Percentiles rank a stretch among this genome's conserved stretches.
phyloP scores from a whole-genome alignment of 441 rosid species.

The Populus hybrid region DNA sequence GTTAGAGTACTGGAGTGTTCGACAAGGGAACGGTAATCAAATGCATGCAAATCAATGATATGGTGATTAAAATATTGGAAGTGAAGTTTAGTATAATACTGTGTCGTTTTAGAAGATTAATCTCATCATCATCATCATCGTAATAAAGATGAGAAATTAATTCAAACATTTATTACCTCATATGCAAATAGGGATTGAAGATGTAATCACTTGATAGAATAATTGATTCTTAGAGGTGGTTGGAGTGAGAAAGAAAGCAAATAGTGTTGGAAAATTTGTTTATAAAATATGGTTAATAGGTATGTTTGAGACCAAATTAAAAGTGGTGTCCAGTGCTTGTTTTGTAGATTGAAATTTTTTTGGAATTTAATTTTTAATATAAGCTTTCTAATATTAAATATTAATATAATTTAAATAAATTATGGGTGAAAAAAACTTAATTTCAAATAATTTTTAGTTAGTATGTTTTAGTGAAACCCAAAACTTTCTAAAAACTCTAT shows the following conservation, averaged over 20 bases:
- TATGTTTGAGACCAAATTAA: too few relatives aligned
- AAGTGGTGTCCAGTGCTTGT: background rate
- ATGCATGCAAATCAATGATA: conserved; percentile 19
- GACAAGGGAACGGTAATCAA: conserved; percentile 1
- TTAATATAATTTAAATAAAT: too few relatives aligned
- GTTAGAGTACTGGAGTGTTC: background rate
- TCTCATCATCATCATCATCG: background rate
- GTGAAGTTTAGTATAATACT: background rate
- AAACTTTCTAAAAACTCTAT: too few relatives aligned
- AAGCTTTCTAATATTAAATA: too few relatives aligned
- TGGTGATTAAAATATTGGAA: background rate
- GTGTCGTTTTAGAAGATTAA: background rate
- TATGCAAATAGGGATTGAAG: background rate
- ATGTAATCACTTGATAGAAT: too few relatives aligned
- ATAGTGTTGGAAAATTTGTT: background rate
- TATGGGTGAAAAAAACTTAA: too few relatives aligned
- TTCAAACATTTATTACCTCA: too few relatives aligned
- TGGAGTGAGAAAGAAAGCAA: background rate
- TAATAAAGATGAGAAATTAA: too few relatives aligned
- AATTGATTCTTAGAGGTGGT: background rate
- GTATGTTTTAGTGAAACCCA: too few relatives aligned
- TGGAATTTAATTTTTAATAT: background rate
- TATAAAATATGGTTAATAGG: too few relatives aligned
- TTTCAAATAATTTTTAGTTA: too few relatives aligned
- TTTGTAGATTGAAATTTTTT: too few relatives aligned